Evolutionary conservation across 208 protist genomes (phyloP).

Genomic region (Leishmania gerbilli): DNA sequence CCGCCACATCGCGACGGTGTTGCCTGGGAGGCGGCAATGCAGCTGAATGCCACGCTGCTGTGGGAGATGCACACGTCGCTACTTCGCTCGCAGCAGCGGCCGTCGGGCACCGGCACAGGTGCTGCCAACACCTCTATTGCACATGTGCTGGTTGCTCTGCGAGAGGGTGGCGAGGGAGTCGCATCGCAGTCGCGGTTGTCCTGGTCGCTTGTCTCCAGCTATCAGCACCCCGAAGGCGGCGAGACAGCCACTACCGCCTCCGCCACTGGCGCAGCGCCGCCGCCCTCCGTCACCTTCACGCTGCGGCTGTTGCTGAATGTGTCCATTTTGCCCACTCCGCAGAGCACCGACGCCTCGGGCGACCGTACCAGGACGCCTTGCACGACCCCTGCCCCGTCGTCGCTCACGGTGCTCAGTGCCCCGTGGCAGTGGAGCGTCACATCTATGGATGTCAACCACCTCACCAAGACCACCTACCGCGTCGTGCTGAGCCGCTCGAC

Average conservation of each 20-base stretch:
- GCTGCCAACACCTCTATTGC: constrained; percentile 7
- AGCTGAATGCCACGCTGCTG: constrained; percentile 30
- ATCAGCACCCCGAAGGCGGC: background rate
- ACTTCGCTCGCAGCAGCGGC: background rate
- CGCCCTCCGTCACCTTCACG: background rate
- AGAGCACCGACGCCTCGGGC: background rate
- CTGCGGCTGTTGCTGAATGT: constrained; percentile 27
- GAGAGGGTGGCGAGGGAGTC: background rate
- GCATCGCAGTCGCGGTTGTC: background rate
- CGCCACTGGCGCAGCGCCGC: background rate
- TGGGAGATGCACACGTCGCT: constrained; percentile 25
- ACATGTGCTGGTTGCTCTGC: constrained; percentile 16
- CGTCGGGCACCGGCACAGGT: background rate
- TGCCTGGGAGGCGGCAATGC: constrained; percentile 26
- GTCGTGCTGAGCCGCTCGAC: constrained; percentile 20
- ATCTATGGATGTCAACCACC: background rate
- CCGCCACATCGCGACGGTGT: constrained; percentile 1
- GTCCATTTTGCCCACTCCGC: background rate
- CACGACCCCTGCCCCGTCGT: constrained; percentile 16
- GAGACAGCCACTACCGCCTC: background rate
- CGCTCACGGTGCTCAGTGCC: constrained; percentile 16
- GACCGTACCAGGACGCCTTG: background rate
- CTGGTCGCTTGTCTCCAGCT: constrained; percentile 25
- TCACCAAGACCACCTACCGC: constrained; percentile 19
- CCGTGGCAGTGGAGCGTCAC: constrained; percentile 16